Evolutionary conservation across 1,284 basidiomycete species (phyloP), one percentile per base, ranked within the genome.

Genomic region (Somion occarium): DNA sequence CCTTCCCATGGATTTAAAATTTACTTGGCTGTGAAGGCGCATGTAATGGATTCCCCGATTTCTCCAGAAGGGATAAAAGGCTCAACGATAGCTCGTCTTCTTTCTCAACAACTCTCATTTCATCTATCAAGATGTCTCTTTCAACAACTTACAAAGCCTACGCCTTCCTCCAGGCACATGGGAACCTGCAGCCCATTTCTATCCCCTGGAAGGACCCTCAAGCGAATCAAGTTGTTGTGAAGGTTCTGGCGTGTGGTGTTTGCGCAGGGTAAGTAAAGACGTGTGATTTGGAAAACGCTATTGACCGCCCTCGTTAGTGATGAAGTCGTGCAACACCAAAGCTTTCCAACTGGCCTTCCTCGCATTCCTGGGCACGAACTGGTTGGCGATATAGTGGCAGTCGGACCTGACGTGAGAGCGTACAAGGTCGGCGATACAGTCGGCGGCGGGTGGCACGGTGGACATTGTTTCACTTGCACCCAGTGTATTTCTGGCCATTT

Each of bases 71-170:
- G n/a, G n/a, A n/a, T n/a, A n/a, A n/a, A n/a, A n/a, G n/a, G n/a
- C n/a, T n/a, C n/a, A n/a, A n/a, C n/a, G n/a, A n/a, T n/a, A n/a
- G n/a, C n/a, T n/a, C n/a, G n/a, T n/a, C n/a, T n/a, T n/a, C n/a
- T n/a, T n/a, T n/a, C n/a, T n/a, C n/a, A n/a, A n/a, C n/a, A n/a
- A n/a, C n/a, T n/a, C n/a, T n/a, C n/a, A n/a, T n/a, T n/a, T n/a
- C n/a, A n/a, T n/a, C n/a, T n/a, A 34, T 34, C 7, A 15, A 34
- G 15, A 46, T 46, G 44, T 53, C 57, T 9, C 60, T 57, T 24
- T 68, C 69, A 27, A 60, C 61, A 23, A 60, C 63, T 5, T 71
- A 68, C 66, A 64, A 56, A 20, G 68, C 67, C 3, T 65, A 59
- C 44, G 46, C 25, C 44, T 52, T 37, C 38, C 45, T 27, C 9